Base-by-base conservation (phyloP, 768 basidiomycete genomes). In the Strobilomyces echinocephalus region DNA sequence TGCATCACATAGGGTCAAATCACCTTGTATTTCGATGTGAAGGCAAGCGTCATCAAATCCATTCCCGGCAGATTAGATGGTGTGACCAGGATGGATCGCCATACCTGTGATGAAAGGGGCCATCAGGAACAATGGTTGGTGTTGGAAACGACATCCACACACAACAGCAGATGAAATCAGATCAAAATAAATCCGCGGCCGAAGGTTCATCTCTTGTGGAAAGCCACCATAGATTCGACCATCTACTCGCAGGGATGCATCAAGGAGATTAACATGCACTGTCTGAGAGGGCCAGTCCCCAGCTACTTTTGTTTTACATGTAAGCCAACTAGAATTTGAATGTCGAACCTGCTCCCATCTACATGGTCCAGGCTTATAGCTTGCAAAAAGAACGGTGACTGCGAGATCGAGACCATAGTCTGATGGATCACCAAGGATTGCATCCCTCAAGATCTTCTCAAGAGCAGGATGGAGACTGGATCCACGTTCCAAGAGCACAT, bases 381-480 rank as follows among this genome's bases (percentile, higher is more conserved):
- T 46, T 6, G 38, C 20, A 20, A 55, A 59, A 33, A 61, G 38
- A 15, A 36, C 24, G 12, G n/a, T 11, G 8, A 61, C 24, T 2
- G 62, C 62, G 6, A 42, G 44, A 39, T 63, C 62, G 5, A 63
- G 18, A 2, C 59, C 57, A 4, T 51, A 43, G 40, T 50, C 35
- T 16, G 49, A 39, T 1, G 15, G 12, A 21, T 54, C 49, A 0
- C 42, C 30, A 0, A 50, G 24, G 6, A 54, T 57, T 2, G 8
- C 21, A 34, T 41, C 21, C 1, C 42, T 31, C 35, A 59, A 16
- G 4, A 51, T 15, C 0, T 38, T 24, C 44, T 69, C 61, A 11
- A 72, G 18, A 12, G 41, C 38, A 12, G 57, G 50, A 8, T 66
- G 58, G 8, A 69, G 45, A 30, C 65, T 61, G 18, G 51, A 39